These are phyloP conservation scores for Oryza meridionalis DNA, from an alignment of 176 grass and related monocot species.

Conservation along the genomic window DNA sequence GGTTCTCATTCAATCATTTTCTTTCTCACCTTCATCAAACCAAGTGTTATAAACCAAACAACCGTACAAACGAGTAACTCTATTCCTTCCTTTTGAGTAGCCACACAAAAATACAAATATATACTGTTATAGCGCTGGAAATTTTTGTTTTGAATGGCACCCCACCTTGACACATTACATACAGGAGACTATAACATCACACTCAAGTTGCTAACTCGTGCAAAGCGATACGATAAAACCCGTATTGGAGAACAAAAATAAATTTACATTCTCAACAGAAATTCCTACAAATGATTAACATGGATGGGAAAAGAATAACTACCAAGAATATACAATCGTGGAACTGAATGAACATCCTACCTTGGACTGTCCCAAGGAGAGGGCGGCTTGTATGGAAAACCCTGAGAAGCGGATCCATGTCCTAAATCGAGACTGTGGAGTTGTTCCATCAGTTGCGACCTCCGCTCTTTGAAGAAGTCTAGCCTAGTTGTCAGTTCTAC, in stretches of 20 bases:
- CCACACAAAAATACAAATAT: conserved; percentile 38
- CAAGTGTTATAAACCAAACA: conserved; percentile 16
- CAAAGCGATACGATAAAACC: conserved; percentile 23
- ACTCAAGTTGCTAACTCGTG: conserved; percentile 29
- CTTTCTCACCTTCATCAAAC: neutral
- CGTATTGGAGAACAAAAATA: conserved; percentile 28
- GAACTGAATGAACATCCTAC: conserved; percentile 46
- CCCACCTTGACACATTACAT: conserved; percentile 34
- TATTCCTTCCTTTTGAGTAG: neutral
- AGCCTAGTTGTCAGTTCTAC: conserved; percentile 94
- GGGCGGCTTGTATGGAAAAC: conserved; percentile 70
- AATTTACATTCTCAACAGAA: conserved; percentile 40
- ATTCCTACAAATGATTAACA: conserved; percentile 22
- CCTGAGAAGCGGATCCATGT: conserved; percentile 68
- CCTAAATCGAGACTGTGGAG: conserved; percentile 94
- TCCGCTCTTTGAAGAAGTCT: conserved; percentile 99
- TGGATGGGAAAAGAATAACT: conserved; percentile 22
- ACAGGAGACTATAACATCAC: conserved; percentile 20
- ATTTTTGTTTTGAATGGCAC: conserved; percentile 27
- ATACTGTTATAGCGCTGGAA: neutral
- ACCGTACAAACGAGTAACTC: neutral
- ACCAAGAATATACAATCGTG: conserved; percentile 53
- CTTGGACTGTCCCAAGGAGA: conserved; percentile 85
- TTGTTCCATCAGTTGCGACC: conserved; percentile 98
- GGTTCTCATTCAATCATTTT: conserved; percentile 22